Conservation (phyloP, 352 stramenopile genomes). For the Poterioochromonas sp. region DNA sequence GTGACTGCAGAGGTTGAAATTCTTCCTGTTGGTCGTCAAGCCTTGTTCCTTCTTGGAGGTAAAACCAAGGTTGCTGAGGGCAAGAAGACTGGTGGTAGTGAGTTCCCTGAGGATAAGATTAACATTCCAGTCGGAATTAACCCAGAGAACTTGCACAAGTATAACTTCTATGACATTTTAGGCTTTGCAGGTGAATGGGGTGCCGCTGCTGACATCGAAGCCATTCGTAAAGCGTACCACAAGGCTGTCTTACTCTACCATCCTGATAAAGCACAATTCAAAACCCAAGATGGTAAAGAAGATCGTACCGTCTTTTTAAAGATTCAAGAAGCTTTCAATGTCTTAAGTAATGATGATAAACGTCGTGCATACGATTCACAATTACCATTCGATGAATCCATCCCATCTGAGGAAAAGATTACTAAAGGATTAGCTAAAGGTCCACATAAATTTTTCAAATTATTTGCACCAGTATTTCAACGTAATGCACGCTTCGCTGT, state of each 20-base stretch:
- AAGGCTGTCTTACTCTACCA: constrained; percentile 57
- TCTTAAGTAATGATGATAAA: constrained; percentile 50
- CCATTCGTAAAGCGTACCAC: constrained; percentile 53
- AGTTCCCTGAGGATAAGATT: constrained; percentile 33
- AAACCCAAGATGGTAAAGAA: constrained; percentile 37
- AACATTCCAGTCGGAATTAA: constrained; percentile 23
- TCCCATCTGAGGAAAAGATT: constrained; percentile 43
- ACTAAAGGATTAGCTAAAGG: constrained; percentile 33
- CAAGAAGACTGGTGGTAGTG: background rate
- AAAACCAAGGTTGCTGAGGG: background rate
- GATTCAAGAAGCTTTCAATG: constrained; percentile 57
- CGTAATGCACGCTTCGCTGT: constrained; percentile 52
- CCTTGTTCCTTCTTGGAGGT: background rate
- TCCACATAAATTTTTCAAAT: constrained; percentile 48
- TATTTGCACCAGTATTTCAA: constrained; percentile 53
- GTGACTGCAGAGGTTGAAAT: background rate
- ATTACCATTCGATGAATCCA: constrained; percentile 54
- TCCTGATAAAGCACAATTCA: constrained; percentile 52
- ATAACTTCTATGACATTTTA: constrained; percentile 28
- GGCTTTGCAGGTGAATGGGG: constrained; percentile 27
- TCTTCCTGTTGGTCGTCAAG: background rate
- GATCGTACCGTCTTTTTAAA: constrained; percentile 49
- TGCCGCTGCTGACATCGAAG: constrained; percentile 19
- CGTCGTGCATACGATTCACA: constrained; percentile 52
- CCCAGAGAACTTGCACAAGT: constrained; percentile 4